Evolutionary conservation across 352 stramenopile species (phyloP), one percentile per base, ranked within the genome.

Genomic region (Hyphochytrium catenoides): DNA sequence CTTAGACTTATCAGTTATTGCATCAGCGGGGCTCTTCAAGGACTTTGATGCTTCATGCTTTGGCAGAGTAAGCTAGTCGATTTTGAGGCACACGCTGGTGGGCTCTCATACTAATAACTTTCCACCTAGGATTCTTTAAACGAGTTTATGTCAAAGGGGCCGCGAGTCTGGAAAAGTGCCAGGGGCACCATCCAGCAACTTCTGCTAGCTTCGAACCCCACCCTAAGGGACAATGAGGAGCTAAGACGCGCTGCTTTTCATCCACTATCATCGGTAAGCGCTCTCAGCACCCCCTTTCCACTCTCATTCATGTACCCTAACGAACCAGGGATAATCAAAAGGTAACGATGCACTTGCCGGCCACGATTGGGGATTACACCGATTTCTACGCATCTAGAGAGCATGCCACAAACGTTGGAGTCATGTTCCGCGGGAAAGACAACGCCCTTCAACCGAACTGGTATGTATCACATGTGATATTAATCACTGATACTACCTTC

Each of bases 371-470:
- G 18, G 85, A 96, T 56, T 96, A 95, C 59, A 95, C 87, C 16
- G 87, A 97, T 51, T 97, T 97, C 44, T 97, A 95, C 60, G 86
- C 73, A 41, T 93, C 73, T 19, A 62, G 81, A 12, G 82, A 95
- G 52, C 87, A 96, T 57, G 85, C 87, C 9, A 95, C 82, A 29
- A 95, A 95, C 52, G 66, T 91, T 19, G 77, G 77, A 31, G 65
- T 81, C 50, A 91, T 91, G 70, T 90, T 92, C 52, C 67, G 77
- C 15, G 72, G 68, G 29, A 62, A 85, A 45, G 81, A 94, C 26
- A 94, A 96, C 48, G 85, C 85, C 8, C 62, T 97, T n/a, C 78
- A 94, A 49, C 83, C 83, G 21, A 95, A 95, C 52, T 97, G 86
- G 66, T 70, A 31, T 32, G 23, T 14, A 33, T 31, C 3, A 44